Conservation (phyloP, 805 yeast species). For the Ogataea methanolica region DNA sequence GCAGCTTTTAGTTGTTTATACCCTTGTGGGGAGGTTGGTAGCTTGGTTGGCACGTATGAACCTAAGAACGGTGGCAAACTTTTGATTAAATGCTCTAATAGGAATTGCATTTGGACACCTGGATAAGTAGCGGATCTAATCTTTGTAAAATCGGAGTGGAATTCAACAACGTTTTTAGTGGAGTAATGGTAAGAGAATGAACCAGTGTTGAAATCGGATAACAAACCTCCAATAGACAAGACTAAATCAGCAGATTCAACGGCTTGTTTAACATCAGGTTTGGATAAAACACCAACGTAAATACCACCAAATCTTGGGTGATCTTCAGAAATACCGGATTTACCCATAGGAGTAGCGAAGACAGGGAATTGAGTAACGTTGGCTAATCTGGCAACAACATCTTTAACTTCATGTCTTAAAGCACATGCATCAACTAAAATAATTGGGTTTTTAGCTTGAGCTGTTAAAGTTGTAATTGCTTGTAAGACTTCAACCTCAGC, state of each 20-base stretch:
- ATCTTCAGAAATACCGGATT: conserved; percentile 64
- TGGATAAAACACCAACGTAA: conserved; percentile 71
- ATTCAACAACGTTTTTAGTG: conserved; percentile 65
- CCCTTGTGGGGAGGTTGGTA: conserved; percentile 36
- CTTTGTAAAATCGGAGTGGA: conserved; percentile 66
- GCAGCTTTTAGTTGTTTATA: conserved; percentile 18
- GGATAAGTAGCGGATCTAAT: conserved; percentile 63
- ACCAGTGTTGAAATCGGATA: conserved; percentile 83
- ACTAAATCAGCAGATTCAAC: conserved; percentile 69
- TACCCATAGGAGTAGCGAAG: conserved; percentile 82
- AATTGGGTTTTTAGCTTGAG: conserved; percentile 57
- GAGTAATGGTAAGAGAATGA: conserved; percentile 67
- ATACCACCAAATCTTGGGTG: conserved; percentile 75
- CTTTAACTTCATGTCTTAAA: conserved; percentile 60
- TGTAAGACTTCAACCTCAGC: conserved; percentile 56
- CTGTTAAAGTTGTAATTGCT: conserved; percentile 44
- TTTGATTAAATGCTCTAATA: conserved; percentile 36
- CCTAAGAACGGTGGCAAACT: conserved; percentile 12
- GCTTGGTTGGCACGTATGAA: conserved; percentile 45
- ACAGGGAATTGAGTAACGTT: conserved; percentile 69
- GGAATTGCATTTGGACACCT: conserved; percentile 62
- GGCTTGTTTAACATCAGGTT: conserved; percentile 58
- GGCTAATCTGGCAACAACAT: conserved; percentile 56
- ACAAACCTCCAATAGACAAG: conserved; percentile 67
- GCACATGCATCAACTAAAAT: conserved; percentile 81